phyloP scores from a whole-genome alignment of 202 grass and related monocot genomes.

The Zizania palustris region DNA sequence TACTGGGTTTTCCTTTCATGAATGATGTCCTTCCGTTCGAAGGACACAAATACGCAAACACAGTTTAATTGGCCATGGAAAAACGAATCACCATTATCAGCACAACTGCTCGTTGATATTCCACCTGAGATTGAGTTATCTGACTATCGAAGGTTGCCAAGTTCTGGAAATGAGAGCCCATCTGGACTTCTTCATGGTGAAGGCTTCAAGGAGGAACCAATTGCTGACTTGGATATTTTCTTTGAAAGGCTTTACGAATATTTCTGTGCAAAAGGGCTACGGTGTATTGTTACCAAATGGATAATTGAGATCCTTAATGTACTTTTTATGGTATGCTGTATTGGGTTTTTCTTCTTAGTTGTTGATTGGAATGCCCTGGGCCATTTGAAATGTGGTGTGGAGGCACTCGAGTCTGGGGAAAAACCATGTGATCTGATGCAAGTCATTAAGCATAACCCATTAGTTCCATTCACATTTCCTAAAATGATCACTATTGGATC shows the following conservation, averaged over 20 bases:
- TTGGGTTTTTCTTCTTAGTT: conserved; percentile 90
- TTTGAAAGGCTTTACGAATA: conserved; percentile 90
- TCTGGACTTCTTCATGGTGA: conserved; percentile 79
- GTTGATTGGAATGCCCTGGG: conserved; percentile 85
- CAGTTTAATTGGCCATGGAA: conserved; percentile 62
- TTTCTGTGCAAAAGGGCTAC: conserved; percentile 88
- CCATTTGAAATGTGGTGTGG: conserved; percentile 81
- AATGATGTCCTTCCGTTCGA: conserved; percentile 69
- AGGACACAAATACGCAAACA: conserved; percentile 45
- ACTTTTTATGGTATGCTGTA: conserved; percentile 92
- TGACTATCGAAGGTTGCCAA: conserved; percentile 63
- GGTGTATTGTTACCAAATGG: conserved; percentile 93
- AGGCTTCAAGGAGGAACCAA: conserved; percentile 59
- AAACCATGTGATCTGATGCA: conserved; percentile 86
- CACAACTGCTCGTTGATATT: conserved; percentile 60
- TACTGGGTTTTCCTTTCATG: conserved; percentile 34
- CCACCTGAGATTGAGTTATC: conserved; percentile 88
- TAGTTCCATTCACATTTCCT: conserved; percentile 84
- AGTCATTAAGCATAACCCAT: conserved; percentile 75
- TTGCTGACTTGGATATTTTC: conserved; percentile 89
- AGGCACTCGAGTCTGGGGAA: conserved; percentile 84
- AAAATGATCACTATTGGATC: conserved; percentile 89
- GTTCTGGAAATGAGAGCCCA: conserved; percentile 71
- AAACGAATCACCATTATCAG: conserved; percentile 57
- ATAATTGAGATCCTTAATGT: conserved; percentile 83